These are phyloP conservation scores for Quercus cerris DNA, from an alignment of 306 rosid genomes.

Conservation along the genomic window DNA sequence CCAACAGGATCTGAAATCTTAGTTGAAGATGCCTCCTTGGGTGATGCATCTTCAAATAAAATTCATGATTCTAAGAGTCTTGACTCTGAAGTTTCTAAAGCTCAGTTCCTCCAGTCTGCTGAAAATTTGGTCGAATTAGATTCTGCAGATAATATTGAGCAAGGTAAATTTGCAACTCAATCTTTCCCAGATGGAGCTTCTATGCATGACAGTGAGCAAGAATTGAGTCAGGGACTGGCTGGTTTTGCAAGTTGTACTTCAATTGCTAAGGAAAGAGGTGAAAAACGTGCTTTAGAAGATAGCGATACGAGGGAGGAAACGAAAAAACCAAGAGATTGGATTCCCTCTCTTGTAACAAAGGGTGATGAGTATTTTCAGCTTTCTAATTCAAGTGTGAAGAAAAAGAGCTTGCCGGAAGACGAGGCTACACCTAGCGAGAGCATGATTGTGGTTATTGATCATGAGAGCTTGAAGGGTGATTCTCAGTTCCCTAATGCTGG, in stretches of 20 bases:
- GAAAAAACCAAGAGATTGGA: conserved; percentile 63
- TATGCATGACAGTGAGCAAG: conserved; percentile 37
- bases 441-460: conserved; percentile 39
- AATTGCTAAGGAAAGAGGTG: conserved; percentile 54
- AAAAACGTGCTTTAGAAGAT: conserved; percentile 58
- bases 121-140: conserved; percentile 41
- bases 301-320: conserved; percentile 47
- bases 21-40: conserved; percentile 37
- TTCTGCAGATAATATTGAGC: conserved; percentile 38
- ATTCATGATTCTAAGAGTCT: conserved; percentile 34
- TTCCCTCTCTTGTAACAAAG: conserved; percentile 46
- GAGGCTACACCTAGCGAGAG: conserved; percentile 31
- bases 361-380: conserved; percentile 46
- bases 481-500: conserved; percentile 45
- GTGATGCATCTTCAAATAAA: conserved; percentile 33
- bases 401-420: conserved; percentile 39
- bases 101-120: conserved; percentile 32
- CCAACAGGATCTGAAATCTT: conserved; percentile 29
- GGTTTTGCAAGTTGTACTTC: conserved; percentile 43
- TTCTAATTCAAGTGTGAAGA: conserved; percentile 45
- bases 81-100: conserved; percentile 38
- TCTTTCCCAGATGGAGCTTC: conserved; percentile 44
- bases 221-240: conserved; percentile 28
- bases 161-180: conserved; percentile 31
- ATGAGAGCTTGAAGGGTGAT: conserved; percentile 37